Evolutionary conservation across 148 eudicot species (phyloP), one percentile per base, ranked within the genome.

Genomic region (Euryodendron excelsum): DNA sequence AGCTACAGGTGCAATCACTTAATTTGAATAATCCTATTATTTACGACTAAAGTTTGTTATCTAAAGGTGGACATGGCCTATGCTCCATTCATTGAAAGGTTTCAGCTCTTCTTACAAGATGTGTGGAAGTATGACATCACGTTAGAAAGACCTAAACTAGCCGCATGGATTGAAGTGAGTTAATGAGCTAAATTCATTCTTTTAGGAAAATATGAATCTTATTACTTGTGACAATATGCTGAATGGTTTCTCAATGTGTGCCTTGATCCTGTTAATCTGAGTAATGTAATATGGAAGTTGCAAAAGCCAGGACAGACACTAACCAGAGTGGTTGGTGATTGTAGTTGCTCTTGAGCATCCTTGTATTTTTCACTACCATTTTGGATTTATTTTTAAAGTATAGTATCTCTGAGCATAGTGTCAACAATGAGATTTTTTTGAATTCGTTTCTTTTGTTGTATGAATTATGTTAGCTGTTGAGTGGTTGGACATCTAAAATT

Each of bases 41-140:
- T 36, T 36, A 11, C 47, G 9, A 8, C 23, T n/a, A n/a, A n/a
- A n/a, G n/a, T n/a, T n/a, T n/a, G n/a, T n/a, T 13, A 7, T 69
- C 21, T 6, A 69, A 55, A 69, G 73, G 73, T 28, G 81, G 93
- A 93, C 78, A 87, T 93, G 62, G 97, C 95, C 72, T 93, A 93
- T 85, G 89, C 80, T 79, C 91, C 97, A 36, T 87, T 93, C 59
- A 74, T 93, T 63, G 93, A 91, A 82, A 87, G 95, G 84, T 89
- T 84, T 71, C 86, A 85, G 53, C 83, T 87, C 44, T 89, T 87
- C 84, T 74, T 93, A 70, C 74, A 85, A 31, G 92, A 88, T 63
- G 90, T 87, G 53, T 89, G 81, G 88, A 88, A 86, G 23, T 91
- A 91, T 75, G 93, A 91, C 79, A 81, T 91, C 58, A 86, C 88